Evolutionary conservation across 306 rosid species (phyloP).

Genomic region (Glycine latifolia): DNA sequence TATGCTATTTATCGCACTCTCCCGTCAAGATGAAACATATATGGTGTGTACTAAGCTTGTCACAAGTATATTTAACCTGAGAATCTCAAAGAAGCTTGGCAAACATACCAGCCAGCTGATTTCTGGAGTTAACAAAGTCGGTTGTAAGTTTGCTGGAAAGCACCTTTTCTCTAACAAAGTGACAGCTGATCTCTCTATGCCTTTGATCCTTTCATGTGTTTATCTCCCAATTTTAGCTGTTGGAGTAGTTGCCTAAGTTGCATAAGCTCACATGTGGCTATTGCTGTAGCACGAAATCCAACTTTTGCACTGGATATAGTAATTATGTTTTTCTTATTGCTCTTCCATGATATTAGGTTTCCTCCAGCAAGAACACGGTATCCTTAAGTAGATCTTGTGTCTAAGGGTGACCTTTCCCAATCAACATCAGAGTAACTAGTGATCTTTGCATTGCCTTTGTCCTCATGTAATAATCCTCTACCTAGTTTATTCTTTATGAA

Average conservation of each 20-base stretch:
- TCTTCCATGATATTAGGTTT: background rate
- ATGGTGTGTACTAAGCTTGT: background rate
- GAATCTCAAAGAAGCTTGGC: background rate
- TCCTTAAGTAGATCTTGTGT: background rate
- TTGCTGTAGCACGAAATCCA: background rate
- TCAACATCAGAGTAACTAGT: background rate
- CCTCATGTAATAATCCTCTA: too few relatives aligned
- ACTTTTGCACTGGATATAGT: background rate
- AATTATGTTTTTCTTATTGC: background rate
- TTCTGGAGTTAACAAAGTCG: background rate
- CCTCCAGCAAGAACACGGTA: background rate
- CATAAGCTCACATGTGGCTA: background rate
- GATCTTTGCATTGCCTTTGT: background rate
- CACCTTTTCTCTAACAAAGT: background rate
- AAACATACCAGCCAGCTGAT: background rate
- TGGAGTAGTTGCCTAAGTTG: background rate
- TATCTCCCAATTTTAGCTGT: background rate
- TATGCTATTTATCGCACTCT: too few relatives aligned
- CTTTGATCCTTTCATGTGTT: background rate
- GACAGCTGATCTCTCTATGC: background rate
- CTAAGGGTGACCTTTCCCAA: background rate
- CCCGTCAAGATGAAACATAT: too few relatives aligned
- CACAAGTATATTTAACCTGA: background rate
- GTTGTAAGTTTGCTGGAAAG: background rate
- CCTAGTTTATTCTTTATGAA: too few relatives aligned